Percentiles rank a stretch among this genome's conserved stretches.
Evolutionary conservation across 2,329 filamentous ascomycete genomes (phyloP).

Genomic region (Colletotrichum sp.): DNA sequence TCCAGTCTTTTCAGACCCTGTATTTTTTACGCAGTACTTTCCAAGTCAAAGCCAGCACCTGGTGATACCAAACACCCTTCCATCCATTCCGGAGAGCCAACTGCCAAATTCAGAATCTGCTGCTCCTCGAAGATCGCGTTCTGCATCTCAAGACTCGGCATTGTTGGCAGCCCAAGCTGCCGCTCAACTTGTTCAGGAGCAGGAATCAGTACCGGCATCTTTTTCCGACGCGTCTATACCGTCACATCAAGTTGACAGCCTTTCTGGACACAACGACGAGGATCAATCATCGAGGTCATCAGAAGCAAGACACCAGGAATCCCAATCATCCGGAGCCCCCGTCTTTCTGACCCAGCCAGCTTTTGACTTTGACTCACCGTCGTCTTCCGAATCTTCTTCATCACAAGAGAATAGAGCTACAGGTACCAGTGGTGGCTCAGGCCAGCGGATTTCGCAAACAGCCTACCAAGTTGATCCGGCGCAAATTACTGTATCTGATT

Average conservation of each 20-base stretch:
- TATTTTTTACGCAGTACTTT: neutral
- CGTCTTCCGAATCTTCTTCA: neutral
- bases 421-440: neutral
- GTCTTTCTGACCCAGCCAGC: constrained; percentile 12
- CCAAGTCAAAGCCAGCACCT: neutral
- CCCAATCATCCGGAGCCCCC: neutral
- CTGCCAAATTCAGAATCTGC: neutral
- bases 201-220: neutral
- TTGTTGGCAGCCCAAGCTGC: neutral
- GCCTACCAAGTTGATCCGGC: neutral
- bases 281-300: neutral
- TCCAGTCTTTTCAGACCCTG: neutral
- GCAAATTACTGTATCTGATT: neutral
- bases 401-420: neutral
- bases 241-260: constrained; percentile 8
- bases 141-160: neutral
- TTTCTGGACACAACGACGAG: neutral
- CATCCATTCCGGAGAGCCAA: neutral
- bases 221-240: constrained; percentile 1
- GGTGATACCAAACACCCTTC: neutral
- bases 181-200: neutral
- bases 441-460: neutral
- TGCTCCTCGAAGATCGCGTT: neutral
- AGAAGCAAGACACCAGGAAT: neutral
- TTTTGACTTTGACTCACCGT: neutral